A percentile compares a stretch with the other conserved stretches of the same genome.
Evolutionary conservation across 192 early-diverging fungal species (phyloP).

Genomic region (Coemansia sp.): DNA sequence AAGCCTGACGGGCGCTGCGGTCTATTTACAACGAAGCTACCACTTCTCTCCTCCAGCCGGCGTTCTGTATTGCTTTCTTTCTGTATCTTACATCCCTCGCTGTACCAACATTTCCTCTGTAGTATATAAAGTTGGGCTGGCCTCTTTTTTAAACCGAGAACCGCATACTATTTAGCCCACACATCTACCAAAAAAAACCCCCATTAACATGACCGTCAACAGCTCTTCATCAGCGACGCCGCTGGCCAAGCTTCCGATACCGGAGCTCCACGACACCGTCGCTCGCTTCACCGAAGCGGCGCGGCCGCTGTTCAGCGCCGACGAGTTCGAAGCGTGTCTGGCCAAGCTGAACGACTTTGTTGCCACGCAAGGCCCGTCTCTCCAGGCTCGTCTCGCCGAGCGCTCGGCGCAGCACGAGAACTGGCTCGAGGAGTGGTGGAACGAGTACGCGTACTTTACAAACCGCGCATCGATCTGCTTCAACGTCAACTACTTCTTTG

Average conservation of each 20-base stretch:
- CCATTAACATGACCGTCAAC: not conserved
- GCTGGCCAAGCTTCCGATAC: slow-evolving; percentile 54
- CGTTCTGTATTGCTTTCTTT: not conserved
- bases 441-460: slow-evolving; percentile 52
- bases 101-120: not conserved
- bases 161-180: too few species aligned
- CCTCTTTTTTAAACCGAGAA: too few species aligned
- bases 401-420: slow-evolving; percentile 28
- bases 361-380: slow-evolving; percentile 40
- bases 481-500: slow-evolving; percentile 53
- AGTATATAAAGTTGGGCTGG: too few species aligned
- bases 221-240: slow-evolving; percentile 5
- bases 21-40: not conserved
- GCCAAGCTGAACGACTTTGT: slow-evolving; percentile 51
- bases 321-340: slow-evolving; percentile 50
- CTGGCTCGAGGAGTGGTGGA: slow-evolving; percentile 56
- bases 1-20: not conserved
- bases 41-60: not conserved
- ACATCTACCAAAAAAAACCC: too few species aligned
- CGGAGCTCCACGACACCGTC: slow-evolving; percentile 55
- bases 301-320: slow-evolving; percentile 47
- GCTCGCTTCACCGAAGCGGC: slow-evolving; percentile 49
- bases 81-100: not conserved
- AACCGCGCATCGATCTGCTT: slow-evolving; percentile 52
- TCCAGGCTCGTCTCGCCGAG: slow-evolving; percentile 49